Conservation (phyloP, 148 eudicot genomes). For the Heliamphora exappendiculata region DNA sequence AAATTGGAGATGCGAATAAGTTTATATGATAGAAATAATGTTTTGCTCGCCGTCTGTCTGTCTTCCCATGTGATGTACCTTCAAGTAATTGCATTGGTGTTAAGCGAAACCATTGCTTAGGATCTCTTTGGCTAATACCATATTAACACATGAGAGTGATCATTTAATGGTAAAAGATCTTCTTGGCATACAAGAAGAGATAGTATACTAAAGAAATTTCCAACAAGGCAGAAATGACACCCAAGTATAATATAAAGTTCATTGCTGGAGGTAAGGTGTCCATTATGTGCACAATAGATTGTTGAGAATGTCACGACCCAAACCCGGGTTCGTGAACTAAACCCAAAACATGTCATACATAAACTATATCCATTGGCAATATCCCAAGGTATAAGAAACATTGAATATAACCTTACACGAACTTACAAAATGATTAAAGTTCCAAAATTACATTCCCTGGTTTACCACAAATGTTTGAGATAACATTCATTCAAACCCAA, state of each 20-base stretch:
- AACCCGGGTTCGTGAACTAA: no score
- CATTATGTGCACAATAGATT: background rate
- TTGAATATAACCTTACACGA: no score
- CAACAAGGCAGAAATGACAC: constrained; percentile 81
- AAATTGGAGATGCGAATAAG: background rate
- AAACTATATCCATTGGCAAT: no score
- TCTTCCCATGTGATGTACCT: background rate
- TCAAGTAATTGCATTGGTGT: background rate
- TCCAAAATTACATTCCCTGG: no score
- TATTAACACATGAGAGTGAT: background rate
- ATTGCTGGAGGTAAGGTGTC: constrained; percentile 80
- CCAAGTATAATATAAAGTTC: constrained; percentile 69
- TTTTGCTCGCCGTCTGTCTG: background rate
- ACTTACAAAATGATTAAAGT: no score
- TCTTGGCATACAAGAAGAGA: background rate
- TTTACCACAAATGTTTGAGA: no score
- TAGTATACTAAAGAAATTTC: background rate
- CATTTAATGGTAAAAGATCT: no score
- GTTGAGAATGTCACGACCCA: no score
- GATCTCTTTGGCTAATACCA: background rate
- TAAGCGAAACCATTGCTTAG: background rate
- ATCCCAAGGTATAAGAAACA: no score
- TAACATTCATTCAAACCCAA: no score
- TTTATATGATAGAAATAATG: background rate
- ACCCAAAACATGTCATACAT: no score